Base-by-base conservation (phyloP, 2,329 filamentous ascomycete species). In the Mollisiaceae sp. region DNA sequence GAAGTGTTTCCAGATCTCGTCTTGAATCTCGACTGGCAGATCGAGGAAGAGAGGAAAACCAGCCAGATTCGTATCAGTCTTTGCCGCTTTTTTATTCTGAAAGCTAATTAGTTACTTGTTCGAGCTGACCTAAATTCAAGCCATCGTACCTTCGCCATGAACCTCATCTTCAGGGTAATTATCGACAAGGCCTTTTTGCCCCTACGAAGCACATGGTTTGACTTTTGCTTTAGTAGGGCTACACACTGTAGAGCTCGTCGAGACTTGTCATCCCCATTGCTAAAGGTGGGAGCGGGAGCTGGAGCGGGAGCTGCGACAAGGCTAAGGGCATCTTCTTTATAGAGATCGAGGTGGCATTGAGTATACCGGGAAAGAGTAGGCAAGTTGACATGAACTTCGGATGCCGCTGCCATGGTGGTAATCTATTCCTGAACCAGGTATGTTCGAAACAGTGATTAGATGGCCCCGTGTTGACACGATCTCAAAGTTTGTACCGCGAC, bases 1-100 rank as follows among this genome's bases (percentile, higher is more conserved):
- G 18, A n/a, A 56, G 9, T 22, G 8, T n/a, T 20, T 56, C 54
- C 54, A 56, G 14, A 56, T 39, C 32, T 36, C n/a, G 54, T 56
- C 32, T 38, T 38, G 27, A 8, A 56, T 36, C 14, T 56, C 54
- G 18, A 38, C 32, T 6, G 54, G 54, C 2, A 56, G 54, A 11
- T 36, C 15, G 4, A 5, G 15, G 54, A 56, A 56, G 8, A 8
- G 4, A n/a, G 54, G 36, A 20, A 56, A 56, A 4, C 1, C 20
- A 9, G 22, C 8, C 11, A 55, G 50, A 14, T 11, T 47, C 2
- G 9, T 2, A 47, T 22, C n/a, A 18, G 1, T n/a, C 20, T 22
- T 47, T 47, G 27, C 6, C 6, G 27, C 27, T 32, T 47, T 18
- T 2, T 47, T n/a, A 4, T 47, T 18, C 43, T 47, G 43, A 9